Evolutionary conservation across 2,329 filamentous ascomycete species (phyloP).

Genomic region (Fusarium secorum): DNA sequence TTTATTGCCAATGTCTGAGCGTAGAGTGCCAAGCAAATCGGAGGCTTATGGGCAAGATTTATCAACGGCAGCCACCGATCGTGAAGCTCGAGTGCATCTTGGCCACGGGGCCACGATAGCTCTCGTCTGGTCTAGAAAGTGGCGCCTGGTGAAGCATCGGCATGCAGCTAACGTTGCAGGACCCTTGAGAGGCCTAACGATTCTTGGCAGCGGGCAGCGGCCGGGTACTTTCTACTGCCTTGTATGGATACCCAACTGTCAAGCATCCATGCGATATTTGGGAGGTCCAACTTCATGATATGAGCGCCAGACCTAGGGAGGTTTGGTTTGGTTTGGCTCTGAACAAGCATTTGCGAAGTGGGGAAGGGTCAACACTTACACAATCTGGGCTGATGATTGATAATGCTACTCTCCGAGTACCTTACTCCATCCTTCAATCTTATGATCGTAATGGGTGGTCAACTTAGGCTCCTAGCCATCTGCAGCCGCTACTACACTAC

Average conservation of each 20-base stretch:
- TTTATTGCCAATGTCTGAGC: background rate
- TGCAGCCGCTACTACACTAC: background rate
- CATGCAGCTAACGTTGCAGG: conserved; percentile 25
- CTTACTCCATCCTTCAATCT: background rate
- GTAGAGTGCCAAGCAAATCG: background rate
- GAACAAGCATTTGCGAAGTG: conserved; percentile 26
- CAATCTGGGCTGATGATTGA: conserved; percentile 33
- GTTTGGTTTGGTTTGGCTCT: conserved; percentile 3
- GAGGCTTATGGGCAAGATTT: background rate
- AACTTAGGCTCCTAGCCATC: background rate
- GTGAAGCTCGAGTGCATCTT: conserved; percentile 6
- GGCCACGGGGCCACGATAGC: conserved; percentile 18
- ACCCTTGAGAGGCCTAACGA: conserved; percentile 25
- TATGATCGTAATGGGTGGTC: conserved; percentile 1
- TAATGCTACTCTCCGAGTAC: background rate
- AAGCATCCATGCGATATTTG: conserved; percentile 17
- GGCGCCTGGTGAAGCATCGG: background rate
- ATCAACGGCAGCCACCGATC: conserved; percentile 4
- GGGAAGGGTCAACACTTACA: background rate
- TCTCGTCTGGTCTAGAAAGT: conserved; percentile 6
- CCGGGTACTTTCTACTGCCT: background rate
- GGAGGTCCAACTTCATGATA: conserved; percentile 16
- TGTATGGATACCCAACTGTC: conserved; percentile 4
- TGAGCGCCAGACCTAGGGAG: conserved; percentile 6
- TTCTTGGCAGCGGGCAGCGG: conserved; percentile 14